Evolutionary conservation across 2,329 filamentous ascomycete species (phyloP).

Genomic region (Teratosphaeria zuluensis): DNA sequence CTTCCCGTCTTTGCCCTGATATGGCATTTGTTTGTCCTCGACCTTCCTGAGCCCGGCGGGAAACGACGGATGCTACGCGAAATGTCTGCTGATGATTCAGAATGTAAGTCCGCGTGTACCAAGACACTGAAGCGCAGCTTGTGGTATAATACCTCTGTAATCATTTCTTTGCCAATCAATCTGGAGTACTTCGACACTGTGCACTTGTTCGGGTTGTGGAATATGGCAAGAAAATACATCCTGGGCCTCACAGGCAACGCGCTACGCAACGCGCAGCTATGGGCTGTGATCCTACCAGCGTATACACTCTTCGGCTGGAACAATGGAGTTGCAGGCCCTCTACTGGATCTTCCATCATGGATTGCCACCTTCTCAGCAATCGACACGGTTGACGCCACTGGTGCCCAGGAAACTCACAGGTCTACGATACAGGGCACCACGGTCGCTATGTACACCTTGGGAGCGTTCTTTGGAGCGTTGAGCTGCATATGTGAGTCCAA

Average conservation of each 20-base stretch:
- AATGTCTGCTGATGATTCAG: background rate
- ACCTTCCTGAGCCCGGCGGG: background rate
- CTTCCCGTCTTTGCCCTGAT: background rate
- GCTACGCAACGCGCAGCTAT: constrained; percentile 13
- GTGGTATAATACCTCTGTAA: background rate
- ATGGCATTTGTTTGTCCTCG: background rate
- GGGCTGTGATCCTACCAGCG: constrained; percentile 27
- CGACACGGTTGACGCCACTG: constrained; percentile 35
- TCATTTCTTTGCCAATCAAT: background rate
- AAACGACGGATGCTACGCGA: background rate
- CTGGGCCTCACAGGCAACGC: constrained; percentile 3
- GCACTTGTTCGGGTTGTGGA: background rate
- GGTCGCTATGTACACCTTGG: constrained; percentile 33
- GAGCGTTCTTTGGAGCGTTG: constrained; percentile 35
- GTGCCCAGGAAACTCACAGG: constrained; percentile 31
- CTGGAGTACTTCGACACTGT: background rate
- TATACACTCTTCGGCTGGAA: constrained; percentile 43
- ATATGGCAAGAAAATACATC: constrained; percentile 3
- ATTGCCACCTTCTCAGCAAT: constrained; percentile 37
- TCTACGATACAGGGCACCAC: constrained; percentile 35
- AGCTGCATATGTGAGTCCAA: constrained; percentile 27
- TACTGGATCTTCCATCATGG: constrained; percentile 30
- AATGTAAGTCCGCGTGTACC: background rate
- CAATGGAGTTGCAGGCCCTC: constrained; percentile 37
- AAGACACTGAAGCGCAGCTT: background rate